Conservation (phyloP, 2,329 filamentous ascomycete genomes). For the Daldinia sp. region DNA sequence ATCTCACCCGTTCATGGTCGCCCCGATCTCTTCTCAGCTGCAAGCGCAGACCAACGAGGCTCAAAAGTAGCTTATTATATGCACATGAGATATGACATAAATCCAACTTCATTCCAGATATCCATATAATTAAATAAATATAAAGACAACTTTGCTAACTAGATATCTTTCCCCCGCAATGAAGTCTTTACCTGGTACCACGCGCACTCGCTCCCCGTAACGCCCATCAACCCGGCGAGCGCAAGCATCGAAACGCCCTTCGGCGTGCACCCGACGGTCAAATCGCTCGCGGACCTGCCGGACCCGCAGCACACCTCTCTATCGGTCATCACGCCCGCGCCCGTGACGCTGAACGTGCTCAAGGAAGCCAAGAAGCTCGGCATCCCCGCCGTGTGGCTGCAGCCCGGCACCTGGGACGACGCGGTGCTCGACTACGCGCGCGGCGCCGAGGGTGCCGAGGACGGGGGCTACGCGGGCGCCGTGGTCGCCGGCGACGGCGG, state of each 20-base stretch:
- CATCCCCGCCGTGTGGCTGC: conserved; percentile 84
- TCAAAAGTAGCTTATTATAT: conserved; percentile 24
- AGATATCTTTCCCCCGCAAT: neutral
- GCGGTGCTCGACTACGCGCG: conserved; percentile 77
- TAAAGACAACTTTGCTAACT: neutral
- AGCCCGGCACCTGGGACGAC: conserved; percentile 89
- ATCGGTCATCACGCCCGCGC: conserved; percentile 88
- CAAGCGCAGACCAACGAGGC: conserved; percentile 28
- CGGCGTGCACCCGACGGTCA: conserved; percentile 71
- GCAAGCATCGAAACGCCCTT: conserved; percentile 71
- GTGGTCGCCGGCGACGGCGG: conserved; percentile 75
- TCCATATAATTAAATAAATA: no score
- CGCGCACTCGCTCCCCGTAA: conserved; percentile 78
- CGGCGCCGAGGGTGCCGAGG: conserved; percentile 48
- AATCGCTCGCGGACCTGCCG: conserved; percentile 74
- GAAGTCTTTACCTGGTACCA: conserved; percentile 93
- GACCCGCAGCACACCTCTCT: conserved; percentile 78
- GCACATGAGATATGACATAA: conserved; percentile 16
- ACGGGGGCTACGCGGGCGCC: conserved; percentile 70
- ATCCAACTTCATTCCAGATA: neutral
- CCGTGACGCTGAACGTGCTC: conserved; percentile 78
- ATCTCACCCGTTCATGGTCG: conserved; percentile 5
- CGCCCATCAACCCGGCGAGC: conserved; percentile 83
- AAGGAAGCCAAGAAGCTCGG: conserved; percentile 81
- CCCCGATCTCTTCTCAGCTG: conserved; percentile 29